These are phyloP conservation scores for Pistacia atlantica DNA, from an alignment of 345 rosid species.

Conservation along the genomic window DNA sequence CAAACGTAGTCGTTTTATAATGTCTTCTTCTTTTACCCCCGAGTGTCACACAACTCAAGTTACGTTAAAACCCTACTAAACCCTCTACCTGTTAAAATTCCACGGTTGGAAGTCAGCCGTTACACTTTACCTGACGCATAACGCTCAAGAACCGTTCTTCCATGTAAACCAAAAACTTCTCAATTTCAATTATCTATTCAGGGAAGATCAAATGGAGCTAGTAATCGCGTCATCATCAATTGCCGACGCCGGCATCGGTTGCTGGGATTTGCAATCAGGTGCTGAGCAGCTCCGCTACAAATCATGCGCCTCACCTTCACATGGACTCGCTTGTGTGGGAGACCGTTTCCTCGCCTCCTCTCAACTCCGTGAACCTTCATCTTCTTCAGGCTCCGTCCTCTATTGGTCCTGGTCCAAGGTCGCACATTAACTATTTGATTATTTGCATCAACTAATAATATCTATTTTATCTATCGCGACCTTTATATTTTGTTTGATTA, in stretches of 20 bases:
- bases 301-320: conserved; percentile 70
- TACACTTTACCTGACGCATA: background rate
- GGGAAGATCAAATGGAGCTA: conserved; percentile 26
- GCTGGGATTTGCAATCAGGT: conserved; percentile 78
- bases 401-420: conserved; percentile 88
- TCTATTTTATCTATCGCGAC: background rate
- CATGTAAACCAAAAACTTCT: background rate
- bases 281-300: conserved; percentile 61
- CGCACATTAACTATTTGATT: conserved; percentile 16
- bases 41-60: background rate
- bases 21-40: background rate
- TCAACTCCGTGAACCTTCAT: conserved; percentile 61
- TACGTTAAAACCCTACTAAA: conserved; percentile 1
- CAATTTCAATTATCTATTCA: background rate
- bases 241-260: conserved; percentile 70
- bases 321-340: conserved; percentile 70
- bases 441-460: conserved; percentile 1
- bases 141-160: background rate
- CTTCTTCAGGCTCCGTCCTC: conserved; percentile 61
- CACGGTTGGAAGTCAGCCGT: background rate
- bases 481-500: background rate
- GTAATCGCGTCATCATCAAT: conserved; percentile 70
- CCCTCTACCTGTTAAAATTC: background rate
- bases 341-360: conserved; percentile 65
- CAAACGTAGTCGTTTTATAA: background rate